A percentile compares a stretch with the other conserved stretches of the same genome.
phyloP scores from a whole-genome alignment of 1,139 yeast genomes.

The Magnusiomyces paraingens region DNA sequence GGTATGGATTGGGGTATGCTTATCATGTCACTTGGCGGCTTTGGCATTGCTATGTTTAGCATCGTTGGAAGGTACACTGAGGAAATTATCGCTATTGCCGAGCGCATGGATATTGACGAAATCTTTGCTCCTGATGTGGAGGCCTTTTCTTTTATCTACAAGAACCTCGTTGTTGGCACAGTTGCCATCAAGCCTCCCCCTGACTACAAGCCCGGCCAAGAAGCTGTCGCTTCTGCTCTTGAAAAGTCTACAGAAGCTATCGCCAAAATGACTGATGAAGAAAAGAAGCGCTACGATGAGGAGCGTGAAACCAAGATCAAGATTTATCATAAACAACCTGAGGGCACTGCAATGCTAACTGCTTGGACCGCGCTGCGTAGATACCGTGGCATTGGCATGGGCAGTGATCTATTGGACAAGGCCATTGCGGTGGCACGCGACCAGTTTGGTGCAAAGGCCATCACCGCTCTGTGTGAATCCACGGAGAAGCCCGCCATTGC shows the following conservation, averaged over 20 bases:
- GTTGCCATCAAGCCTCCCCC: conserved; percentile 15
- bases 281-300: conserved; percentile 6
- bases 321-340: not conserved
- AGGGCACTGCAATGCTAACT: conserved; percentile 16
- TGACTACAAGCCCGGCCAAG: conserved; percentile 5
- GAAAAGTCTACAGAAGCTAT: conserved; percentile 8
- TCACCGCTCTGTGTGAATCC: conserved; percentile 1
- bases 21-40: conserved; percentile 17
- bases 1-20: conserved; percentile 17
- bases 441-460: conserved; percentile 13
- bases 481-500: conserved; percentile 1
- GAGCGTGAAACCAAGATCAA: not conserved
- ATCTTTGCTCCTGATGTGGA: conserved; percentile 10
- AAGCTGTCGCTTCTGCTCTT: conserved; percentile 1
- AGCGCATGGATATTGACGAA: conserved; percentile 10
- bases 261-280: not conserved
- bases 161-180: conserved; percentile 19
- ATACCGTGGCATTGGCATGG: conserved; percentile 25
- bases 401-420: conserved; percentile 21
- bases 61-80: conserved; percentile 20
- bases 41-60: conserved; percentile 20
- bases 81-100: conserved; percentile 14
- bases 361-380: conserved; percentile 23
- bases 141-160: conserved; percentile 20
- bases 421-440: conserved; percentile 13